Evolutionary conservation across 139 green algal genomes (phyloP), one percentile per base, ranked within the genome.

Genomic region (Pleodorina starrii): DNA sequence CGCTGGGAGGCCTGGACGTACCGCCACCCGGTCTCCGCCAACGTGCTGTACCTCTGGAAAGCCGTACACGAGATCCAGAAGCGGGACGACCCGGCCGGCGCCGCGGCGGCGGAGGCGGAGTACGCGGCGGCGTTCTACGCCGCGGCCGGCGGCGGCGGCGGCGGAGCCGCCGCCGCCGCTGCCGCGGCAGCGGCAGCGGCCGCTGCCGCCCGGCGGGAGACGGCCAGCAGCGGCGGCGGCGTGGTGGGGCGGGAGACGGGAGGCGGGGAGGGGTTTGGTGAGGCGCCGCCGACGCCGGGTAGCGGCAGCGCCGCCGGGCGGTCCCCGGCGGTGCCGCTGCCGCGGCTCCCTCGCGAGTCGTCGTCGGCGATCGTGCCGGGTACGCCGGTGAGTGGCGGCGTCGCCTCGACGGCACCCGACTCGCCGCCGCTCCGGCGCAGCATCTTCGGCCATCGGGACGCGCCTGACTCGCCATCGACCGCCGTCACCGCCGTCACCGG

Each of bases 1-100:
- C 74, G 75, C 57, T 91, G 81, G 66, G 59, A 32, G 27, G 82
- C 72, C 59, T 91, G 71, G 81, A 66, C 36, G 6, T 0, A 16
- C 1, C 40, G 54, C 68, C 83, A 89, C 81, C 60, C 60, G 25
- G 36, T 87, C 27, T 78, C 60, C 60, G 60, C 60, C 42, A 76
- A 21, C 32, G 60, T 87, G 43, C 59, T 40, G 60, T 48, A 87
- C 81, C 60, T 87, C 10, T 74, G 81, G 44, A 60, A 50, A 0
- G 79, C 79, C 0, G 16, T 14, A 9, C 57, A 86, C 40, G 79
- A 57, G 40, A 72, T 73, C 21, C 78, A 35, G 9, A 40, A 36
- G 54, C 51, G 78, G 10, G 78, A 85, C 10, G 51, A 85, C 27
- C 57, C 59, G 6, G 79, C 42, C 1, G 42, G 2, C 19, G 79